Percentiles rank a stretch among this genome's conserved stretches.
Conservation (phyloP, 768 basidiomycete genomes). For the Paxillus rubicundulus region DNA sequence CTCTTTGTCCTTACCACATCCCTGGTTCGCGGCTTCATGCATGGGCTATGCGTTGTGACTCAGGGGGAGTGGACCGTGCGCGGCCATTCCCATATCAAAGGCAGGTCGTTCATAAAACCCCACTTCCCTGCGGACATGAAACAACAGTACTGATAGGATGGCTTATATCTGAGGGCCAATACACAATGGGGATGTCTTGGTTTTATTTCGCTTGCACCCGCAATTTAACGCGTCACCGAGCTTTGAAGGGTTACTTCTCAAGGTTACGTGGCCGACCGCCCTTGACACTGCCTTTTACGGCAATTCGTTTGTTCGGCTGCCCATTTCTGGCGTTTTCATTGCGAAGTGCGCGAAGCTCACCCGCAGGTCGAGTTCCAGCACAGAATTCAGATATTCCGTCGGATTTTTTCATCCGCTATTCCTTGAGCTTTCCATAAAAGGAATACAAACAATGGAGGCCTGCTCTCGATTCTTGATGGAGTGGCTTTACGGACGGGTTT, state of each 20-base stretch:
- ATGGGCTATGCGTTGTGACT: constrained; percentile 5
- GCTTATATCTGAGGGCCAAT: constrained; percentile 10
- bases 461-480: constrained; percentile 19
- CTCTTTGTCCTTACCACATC: constrained; percentile 15
- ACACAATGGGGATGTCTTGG: constrained; percentile 23
- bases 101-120: constrained; percentile 15
- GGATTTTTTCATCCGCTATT: constrained; percentile 25
- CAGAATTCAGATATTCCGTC: constrained; percentile 33
- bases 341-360: constrained; percentile 23
- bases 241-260: constrained; percentile 17
- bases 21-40: constrained; percentile 25
- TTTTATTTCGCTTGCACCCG: constrained; percentile 28
- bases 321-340: constrained; percentile 31
- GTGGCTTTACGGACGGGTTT: constrained; percentile 22
- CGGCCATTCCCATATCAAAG: constrained; percentile 7
- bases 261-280: constrained; percentile 33
- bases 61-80: constrained; percentile 10
- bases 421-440: constrained; percentile 33
- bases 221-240: constrained; percentile 31
- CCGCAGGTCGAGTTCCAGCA: constrained; percentile 30
- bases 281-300: constrained; percentile 37
- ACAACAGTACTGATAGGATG: constrained; percentile 10
- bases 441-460: constrained; percentile 33
- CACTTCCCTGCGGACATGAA: constrained; percentile 22
- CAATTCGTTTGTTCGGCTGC: constrained; percentile 35